Base-by-base conservation (phyloP, 108 stramenopile species). In the Cyclotella distinguenda region DNA sequence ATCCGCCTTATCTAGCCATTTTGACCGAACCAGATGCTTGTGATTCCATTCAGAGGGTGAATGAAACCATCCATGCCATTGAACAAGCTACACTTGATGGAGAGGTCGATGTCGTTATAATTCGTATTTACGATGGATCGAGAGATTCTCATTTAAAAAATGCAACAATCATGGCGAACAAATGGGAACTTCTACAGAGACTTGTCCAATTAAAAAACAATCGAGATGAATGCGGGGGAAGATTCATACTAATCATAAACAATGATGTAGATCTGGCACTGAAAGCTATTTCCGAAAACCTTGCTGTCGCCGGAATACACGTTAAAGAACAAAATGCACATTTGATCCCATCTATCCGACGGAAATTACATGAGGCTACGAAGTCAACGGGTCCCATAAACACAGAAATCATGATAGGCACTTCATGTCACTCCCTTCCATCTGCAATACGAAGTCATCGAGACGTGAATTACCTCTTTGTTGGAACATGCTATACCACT, bases 1-100 rank as follows among this genome's bases (percentile, higher is more conserved):
- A 62, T 19, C 66, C 73, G 7, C 87, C 87, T 6, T 80, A 70
- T 56, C 56, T 91, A 27, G 90, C 87, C 35, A 11, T 92, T 27
- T 73, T 92, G n/a, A 92, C 90, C 12, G 90, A 89, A 50, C 75
- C 81, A 13, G 80, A 87, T 67, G 85, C 86, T 34, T 89, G 87
- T 68, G 68, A 73, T 49, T 81, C 77, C 21, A 47, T 66, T 0
- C 19, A 73, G 34, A 55, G 72, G 3, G 23, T 84, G 36, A 70
- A 83, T 27, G 68, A 72, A 38, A 86, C 90, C 9, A 28, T 82
- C 8, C 32, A 55, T 25, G 81, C 85, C 13, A 65, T 92, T 30
- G 50, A 77, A 44, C 23, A 44, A 32, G 90, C 88, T 8, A 67
- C 70, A 15, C 60, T 60, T 13, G 60, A 72, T 36, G 57, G 61